Evolutionary conservation across 805 yeast genomes (phyloP).

Genomic region (Pichia occidentalis): DNA sequence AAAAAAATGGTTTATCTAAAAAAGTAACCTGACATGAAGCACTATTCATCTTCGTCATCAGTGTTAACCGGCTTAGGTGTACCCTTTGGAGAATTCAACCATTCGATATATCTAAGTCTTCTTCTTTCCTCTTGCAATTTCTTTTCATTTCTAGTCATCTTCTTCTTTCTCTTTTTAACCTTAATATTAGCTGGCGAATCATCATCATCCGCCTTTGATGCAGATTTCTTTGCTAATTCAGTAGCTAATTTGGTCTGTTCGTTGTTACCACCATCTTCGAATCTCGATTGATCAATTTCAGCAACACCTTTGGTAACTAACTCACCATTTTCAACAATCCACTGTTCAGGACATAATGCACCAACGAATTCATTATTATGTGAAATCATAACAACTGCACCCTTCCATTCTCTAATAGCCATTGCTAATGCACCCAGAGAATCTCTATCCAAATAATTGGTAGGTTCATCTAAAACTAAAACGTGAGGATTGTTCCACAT

Average conservation of each 20-base stretch:
- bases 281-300: constrained; percentile 68
- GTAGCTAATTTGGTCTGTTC: constrained; percentile 40
- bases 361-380: constrained; percentile 97
- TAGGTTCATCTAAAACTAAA: constrained; percentile 95
- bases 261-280: constrained; percentile 65
- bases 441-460: constrained; percentile 96
- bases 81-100: constrained; percentile 96
- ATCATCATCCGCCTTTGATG: constrained; percentile 54
- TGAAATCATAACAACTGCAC: constrained; percentile 98
- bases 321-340: constrained; percentile 92
- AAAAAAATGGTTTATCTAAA: too few relatives aligned
- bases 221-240: constrained; percentile 39
- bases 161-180: constrained; percentile 81
- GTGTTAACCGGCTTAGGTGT: constrained; percentile 93
- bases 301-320: constrained; percentile 79
- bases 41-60: constrained; percentile 67
- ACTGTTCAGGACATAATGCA: constrained; percentile 96
- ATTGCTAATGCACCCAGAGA: constrained; percentile 95
- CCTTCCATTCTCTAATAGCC: constrained; percentile 96
- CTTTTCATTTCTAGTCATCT: constrained; percentile 94
- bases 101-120: constrained; percentile 86
- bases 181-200: constrained; percentile 90
- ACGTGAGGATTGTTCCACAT: constrained; percentile 99
- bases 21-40: background rate
- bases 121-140: constrained; percentile 88